phyloP scores from a whole-genome alignment of 768 basidiomycete genomes.

The Tylopilus sp. region DNA sequence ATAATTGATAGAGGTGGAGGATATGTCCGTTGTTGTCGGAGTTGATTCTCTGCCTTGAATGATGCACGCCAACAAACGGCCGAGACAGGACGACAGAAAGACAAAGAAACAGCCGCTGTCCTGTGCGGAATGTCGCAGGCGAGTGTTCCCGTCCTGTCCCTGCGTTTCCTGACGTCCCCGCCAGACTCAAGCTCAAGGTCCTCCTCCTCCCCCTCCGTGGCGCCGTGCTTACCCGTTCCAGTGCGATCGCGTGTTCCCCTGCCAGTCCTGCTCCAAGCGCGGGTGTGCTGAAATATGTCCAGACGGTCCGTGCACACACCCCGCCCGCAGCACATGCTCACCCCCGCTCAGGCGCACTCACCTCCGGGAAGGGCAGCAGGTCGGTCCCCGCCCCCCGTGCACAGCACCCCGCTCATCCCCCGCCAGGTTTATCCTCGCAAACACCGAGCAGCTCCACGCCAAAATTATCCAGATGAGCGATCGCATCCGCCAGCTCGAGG shows the following conservation, averaged over 20 bases:
- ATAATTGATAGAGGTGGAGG: constrained; percentile 21
- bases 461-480: constrained; percentile 60
- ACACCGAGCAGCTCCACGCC: constrained; percentile 62
- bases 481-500: constrained; percentile 62
- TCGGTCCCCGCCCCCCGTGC: constrained; percentile 22
- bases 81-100: constrained; percentile 36
- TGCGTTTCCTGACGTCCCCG: too few species aligned
- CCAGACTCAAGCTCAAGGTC: constrained; percentile 56
- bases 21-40: constrained; percentile 27
- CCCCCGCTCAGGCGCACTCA: constrained; percentile 46
- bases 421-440: constrained; percentile 61
- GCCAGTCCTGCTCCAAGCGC: constrained; percentile 64
- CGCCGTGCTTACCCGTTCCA: constrained; percentile 20
- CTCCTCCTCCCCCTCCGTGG: not conserved
- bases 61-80: constrained; percentile 39
- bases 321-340: not conserved
- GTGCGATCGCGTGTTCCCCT: constrained; percentile 67
- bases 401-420: constrained; percentile 10
- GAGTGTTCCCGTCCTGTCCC: constrained; percentile 19
- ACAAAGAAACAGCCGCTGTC: constrained; percentile 47
- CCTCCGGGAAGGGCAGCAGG: constrained; percentile 64
- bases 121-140: constrained; percentile 63
- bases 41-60: constrained; percentile 8
- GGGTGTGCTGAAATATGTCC: constrained; percentile 63
- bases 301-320: constrained; percentile 38